Base-by-base conservation (phyloP, 2,329 filamentous ascomycete genomes). In the Alternaria triticimaculans region DNA sequence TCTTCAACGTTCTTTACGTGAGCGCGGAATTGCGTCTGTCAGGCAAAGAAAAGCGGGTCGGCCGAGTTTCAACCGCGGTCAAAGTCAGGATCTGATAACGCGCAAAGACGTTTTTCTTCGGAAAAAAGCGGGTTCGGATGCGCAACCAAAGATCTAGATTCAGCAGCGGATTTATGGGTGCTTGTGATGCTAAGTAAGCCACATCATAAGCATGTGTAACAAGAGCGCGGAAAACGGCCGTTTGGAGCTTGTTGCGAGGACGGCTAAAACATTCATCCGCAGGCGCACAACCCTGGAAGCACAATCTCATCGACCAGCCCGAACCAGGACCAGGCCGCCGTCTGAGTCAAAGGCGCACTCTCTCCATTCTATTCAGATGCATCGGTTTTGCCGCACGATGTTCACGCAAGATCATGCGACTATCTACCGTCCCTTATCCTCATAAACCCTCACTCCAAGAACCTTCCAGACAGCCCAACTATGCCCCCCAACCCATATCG, bases 401-500 rank as follows among this genome's bases (percentile, higher is more conserved):
- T 23, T 5, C 5, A 9, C 14, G 11, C n/a, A 53, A 14, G 20
- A n/a, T 18, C 2, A 18, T 23, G 15, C 37, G 14, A 25, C 6
- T 54, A 69, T 10, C 62, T 54, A 69, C 12, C 62, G 49, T 7
- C 48, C n/a, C 60, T 67, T 71, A 14, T 25, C 51, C 54, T 65
- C 67, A 51, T 73, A 73, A 28, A 73, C 70, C 21, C 61, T 64
- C 1, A 72, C 64, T 1, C 62, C 69, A 11, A 73, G 50, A 59
- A 70, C 28, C 46, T 60, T 73, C 45, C 62, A 55, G 6, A 72
- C 69, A 33, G 63, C 68, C 68, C 66, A 72, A 58, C 70, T 72
- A 46, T 73, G 71, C 26, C 68, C 68, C 7, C 44, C 55, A 14
- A 55, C 62, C 64, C 64, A 70, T 6, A 71, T 63, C 45, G 70